These are phyloP conservation scores for Chrysanthemum makinoi DNA, from an alignment of 129 eudicot genomes.

Conservation along the genomic window DNA sequence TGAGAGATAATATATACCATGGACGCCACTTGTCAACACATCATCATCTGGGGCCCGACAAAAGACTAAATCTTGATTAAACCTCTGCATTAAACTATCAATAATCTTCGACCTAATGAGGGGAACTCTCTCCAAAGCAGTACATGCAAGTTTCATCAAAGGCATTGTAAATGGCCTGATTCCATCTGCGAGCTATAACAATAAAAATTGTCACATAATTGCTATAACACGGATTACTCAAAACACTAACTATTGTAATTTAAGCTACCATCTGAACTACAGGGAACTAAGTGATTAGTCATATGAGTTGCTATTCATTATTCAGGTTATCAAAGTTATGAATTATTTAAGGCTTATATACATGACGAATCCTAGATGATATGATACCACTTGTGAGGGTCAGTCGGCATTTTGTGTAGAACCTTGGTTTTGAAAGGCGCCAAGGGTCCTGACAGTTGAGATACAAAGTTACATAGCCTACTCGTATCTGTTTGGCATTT, in stretches of 20 bases:
- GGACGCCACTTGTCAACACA: slow-evolving; percentile 58
- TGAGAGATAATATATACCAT: slow-evolving; percentile 43
- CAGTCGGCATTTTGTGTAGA: no score
- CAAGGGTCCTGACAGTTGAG: no score
- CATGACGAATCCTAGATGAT: no score
- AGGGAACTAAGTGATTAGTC: no score
- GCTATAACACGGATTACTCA: background rate
- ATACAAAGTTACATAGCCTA: no score
- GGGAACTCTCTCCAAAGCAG: slow-evolving; percentile 96
- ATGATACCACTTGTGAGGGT: no score
- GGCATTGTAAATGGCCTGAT: slow-evolving; percentile 99
- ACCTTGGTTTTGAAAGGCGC: no score
- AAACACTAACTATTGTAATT: slow-evolving; percentile 1
- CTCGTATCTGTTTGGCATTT: no score
- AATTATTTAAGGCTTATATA: no score
- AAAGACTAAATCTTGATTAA: slow-evolving; percentile 84
- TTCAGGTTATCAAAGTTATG: no score
- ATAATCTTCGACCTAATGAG: slow-evolving; percentile 60
- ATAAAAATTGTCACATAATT: background rate
- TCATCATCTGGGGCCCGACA: slow-evolving; percentile 84
- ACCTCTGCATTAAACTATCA: slow-evolving; percentile 57
- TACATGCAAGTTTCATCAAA: slow-evolving; percentile 88
- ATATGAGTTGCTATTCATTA: no score
- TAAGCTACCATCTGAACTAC: background rate
- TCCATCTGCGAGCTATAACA: slow-evolving; percentile 88